Conservation (phyloP, 495 filamentous ascomycete species). For the Stereocaulon alpinum region DNA sequence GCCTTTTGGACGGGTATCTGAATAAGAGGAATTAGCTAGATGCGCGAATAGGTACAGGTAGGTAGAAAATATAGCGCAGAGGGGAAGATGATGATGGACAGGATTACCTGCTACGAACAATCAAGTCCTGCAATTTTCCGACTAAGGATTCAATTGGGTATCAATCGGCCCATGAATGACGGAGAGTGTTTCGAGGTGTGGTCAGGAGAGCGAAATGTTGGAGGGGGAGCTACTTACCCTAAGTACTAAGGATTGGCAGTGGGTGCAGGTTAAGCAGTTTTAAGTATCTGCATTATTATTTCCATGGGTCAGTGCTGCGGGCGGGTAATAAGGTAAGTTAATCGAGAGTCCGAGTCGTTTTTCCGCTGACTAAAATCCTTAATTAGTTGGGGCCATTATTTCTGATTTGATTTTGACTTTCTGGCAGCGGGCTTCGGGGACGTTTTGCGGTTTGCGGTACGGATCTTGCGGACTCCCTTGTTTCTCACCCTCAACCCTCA, state of each 20-base stretch:
- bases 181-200: neutral
- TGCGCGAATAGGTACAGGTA: constrained; percentile 1
- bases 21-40: neutral
- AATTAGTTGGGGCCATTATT: neutral
- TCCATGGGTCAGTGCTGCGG: constrained; percentile 9
- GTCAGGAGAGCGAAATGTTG: constrained; percentile 3
- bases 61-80: neutral
- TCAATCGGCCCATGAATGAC: neutral
- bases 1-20: neutral
- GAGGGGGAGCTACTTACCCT: constrained; percentile 9
- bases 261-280: neutral
- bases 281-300: neutral
- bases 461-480: constrained; percentile 4
- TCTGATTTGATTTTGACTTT: constrained; percentile 1
- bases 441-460: constrained; percentile 8
- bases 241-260: constrained; percentile 7
- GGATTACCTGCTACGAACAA: neutral
- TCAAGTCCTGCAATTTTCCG: constrained; percentile 1
- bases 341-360: neutral
- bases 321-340: constrained; percentile 8
- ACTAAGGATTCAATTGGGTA: neutral
- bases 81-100: neutral
- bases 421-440: constrained; percentile 5
- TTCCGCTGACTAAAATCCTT: constrained; percentile 6
- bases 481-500: neutral